These are phyloP conservation scores for Babesia gibsoni DNA, from an alignment of 169 alveolate genomes.

Conservation along the genomic window DNA sequence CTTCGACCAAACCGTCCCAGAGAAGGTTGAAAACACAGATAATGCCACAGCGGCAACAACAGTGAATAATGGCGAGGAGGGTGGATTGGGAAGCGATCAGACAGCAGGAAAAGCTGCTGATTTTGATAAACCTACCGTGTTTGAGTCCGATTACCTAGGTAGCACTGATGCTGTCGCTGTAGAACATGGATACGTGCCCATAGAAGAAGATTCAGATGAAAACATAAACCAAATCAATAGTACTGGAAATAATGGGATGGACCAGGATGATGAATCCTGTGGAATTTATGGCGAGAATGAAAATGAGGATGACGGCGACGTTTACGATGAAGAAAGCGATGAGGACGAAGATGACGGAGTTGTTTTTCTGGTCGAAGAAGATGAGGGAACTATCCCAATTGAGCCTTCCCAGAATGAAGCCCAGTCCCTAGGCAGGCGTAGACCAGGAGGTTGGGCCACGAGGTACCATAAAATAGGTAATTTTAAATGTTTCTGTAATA, in stretches of 20 bases:
- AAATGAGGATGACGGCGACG: conserved; percentile 9
- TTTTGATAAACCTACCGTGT: too few relatives aligned
- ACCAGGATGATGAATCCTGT: background rate
- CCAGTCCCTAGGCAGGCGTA: background rate
- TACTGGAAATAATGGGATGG: background rate
- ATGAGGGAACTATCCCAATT: background rate
- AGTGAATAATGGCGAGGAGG: background rate
- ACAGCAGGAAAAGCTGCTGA: too few relatives aligned
- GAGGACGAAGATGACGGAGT: conserved; percentile 47
- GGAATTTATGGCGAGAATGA: background rate
- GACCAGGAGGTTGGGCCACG: conserved; percentile 27
- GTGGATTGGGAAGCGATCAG: background rate
- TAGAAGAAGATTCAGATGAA: background rate
- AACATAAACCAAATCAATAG: background rate
- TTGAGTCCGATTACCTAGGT: background rate
- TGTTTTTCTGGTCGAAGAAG: conserved; percentile 46
- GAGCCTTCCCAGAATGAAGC: background rate
- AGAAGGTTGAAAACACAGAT: background rate
- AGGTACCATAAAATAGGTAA: conserved; percentile 9
- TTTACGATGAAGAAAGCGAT: background rate
- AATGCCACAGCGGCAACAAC: background rate
- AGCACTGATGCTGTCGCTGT: background rate
- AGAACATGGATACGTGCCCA: background rate
- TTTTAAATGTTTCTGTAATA: background rate
- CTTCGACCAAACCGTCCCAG: conserved; percentile 18